Conservation (phyloP, 2,329 filamentous ascomycete species). For the Lachnellula subtilissima region DNA sequence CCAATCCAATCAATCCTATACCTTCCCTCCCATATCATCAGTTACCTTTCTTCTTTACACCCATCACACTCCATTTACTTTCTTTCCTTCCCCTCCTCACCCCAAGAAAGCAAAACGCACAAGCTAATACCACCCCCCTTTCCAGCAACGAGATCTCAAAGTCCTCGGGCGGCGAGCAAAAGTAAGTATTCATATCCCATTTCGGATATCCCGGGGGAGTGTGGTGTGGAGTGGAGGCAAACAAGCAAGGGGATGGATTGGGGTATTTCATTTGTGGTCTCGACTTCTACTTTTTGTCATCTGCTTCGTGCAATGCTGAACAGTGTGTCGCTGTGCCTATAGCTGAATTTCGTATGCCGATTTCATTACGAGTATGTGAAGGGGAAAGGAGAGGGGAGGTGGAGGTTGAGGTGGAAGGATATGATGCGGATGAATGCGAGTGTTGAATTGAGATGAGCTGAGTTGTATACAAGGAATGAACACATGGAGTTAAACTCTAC, state of each 20-base stretch:
- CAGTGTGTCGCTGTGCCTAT: background rate
- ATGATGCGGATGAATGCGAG: background rate
- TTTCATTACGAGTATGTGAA: background rate
- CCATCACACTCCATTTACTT: too few relatives aligned
- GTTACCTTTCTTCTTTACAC: too few relatives aligned
- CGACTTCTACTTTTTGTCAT: background rate
- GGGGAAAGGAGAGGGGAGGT: background rate
- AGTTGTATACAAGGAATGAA: conserved; percentile 2
- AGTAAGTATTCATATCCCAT: conserved; percentile 26
- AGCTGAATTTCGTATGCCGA: conserved; percentile 1
- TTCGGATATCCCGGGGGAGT: background rate
- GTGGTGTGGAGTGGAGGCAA: background rate
- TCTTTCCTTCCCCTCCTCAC: background rate
- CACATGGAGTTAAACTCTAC: background rate
- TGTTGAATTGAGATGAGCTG: background rate
- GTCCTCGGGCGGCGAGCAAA: conserved; percentile 45
- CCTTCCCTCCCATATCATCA: background rate
- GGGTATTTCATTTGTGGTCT: background rate
- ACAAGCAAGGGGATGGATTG: background rate
- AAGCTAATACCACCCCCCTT: conserved; percentile 11
- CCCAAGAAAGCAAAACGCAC: background rate
- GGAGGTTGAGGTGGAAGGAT: background rate
- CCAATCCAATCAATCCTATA: background rate
- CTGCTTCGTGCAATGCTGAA: conserved; percentile 8
- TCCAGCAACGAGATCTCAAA: conserved; percentile 72